Conservation (phyloP, 2,329 filamentous ascomycete species). For the Microascus cirrosus region DNA sequence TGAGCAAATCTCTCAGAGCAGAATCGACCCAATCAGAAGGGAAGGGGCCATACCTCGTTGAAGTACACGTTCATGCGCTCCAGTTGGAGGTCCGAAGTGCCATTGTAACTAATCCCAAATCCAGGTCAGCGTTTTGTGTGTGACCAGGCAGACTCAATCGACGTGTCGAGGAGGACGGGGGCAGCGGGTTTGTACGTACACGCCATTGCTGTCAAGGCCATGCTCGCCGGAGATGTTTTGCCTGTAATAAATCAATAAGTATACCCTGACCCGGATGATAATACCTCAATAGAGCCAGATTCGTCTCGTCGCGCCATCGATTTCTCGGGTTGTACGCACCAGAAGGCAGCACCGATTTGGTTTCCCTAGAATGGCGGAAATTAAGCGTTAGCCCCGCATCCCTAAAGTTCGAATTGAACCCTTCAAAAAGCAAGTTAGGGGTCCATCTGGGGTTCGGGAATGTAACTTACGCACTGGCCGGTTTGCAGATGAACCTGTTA, state of each 20-base stretch:
- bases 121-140: not conserved
- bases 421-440: not conserved
- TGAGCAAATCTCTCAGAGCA: not conserved
- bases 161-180: not conserved
- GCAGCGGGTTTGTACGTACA: constrained; percentile 49
- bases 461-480: constrained; percentile 81
- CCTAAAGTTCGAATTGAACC: constrained; percentile 1
- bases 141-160: not conserved
- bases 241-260: constrained; percentile 36
- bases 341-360: constrained; percentile 99
- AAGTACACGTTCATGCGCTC: constrained; percentile 99
- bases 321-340: constrained; percentile 43
- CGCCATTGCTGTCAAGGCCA: constrained; percentile 92
- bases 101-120: constrained; percentile 63
- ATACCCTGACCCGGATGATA: constrained; percentile 4
- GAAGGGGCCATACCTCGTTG: constrained; percentile 47
- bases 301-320: not conserved
- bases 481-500: constrained; percentile 98
- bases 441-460: not conserved
- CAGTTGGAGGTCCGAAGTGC: constrained; percentile 95
- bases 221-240: constrained; percentile 83
- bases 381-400: constrained; percentile 21
- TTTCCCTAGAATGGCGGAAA: constrained; percentile 60
- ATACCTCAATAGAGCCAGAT: not conserved
- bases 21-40: constrained; percentile 1